These are phyloP conservation scores for Alternaria sp. DNA, from an alignment of 2,329 filamentous ascomycete species.

Conservation along the genomic window DNA sequence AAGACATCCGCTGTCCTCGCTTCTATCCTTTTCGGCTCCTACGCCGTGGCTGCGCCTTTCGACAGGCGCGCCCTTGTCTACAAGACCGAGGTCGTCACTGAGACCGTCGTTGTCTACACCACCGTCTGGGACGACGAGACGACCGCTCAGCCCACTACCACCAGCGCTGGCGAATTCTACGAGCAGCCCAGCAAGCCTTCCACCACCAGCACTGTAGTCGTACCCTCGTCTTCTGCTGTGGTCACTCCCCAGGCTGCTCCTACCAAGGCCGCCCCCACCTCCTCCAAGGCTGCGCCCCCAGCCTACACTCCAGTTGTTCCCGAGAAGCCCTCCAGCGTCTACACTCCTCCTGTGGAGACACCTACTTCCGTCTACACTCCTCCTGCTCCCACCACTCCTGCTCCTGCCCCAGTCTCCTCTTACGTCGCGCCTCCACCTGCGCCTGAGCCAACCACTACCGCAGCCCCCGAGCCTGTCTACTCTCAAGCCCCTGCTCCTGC, in stretches of 20 bases:
- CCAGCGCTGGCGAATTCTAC: constrained; percentile 31
- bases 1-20: constrained; percentile 46
- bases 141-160: constrained; percentile 24
- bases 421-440: constrained; percentile 8
- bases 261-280: constrained; percentile 1
- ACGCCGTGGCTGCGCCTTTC: constrained; percentile 42
- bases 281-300: constrained; percentile 10
- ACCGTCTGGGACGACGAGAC: constrained; percentile 42
- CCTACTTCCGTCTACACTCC: constrained; percentile 8
- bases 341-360: constrained; percentile 15
- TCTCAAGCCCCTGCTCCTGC: constrained; percentile 13
- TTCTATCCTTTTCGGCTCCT: constrained; percentile 43
- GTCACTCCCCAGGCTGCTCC: constrained; percentile 19
- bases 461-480: constrained; percentile 4
- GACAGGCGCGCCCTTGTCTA: constrained; percentile 45
- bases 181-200: constrained; percentile 30
- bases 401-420: constrained; percentile 12
- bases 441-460: constrained; percentile 11
- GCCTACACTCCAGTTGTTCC: constrained; percentile 18
- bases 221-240: constrained; percentile 14
- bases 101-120: constrained; percentile 46
- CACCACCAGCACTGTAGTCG: constrained; percentile 22
- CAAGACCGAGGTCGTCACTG: constrained; percentile 41
- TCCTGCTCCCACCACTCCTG: constrained; percentile 12
- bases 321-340: constrained; percentile 17